Evolutionary conservation across 441 rosid genomes (phyloP).

Genomic region (Pelargonium citronellum): DNA sequence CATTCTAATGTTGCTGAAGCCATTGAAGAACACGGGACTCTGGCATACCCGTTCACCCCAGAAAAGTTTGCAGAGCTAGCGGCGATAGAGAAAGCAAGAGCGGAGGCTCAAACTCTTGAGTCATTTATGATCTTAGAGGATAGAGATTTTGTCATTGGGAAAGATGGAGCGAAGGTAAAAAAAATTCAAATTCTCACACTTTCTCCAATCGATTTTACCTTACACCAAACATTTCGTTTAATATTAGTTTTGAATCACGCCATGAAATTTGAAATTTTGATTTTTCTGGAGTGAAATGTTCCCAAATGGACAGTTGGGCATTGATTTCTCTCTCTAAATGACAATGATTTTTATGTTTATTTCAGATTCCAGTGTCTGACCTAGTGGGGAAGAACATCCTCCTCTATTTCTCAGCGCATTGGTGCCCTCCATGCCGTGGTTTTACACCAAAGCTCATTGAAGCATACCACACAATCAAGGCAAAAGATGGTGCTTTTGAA

Average conservation of each 20-base stretch:
- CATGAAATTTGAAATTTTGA: not conserved
- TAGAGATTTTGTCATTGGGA: constrained; percentile 50
- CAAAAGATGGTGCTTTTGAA: constrained; percentile 48
- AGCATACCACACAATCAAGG: constrained; percentile 57
- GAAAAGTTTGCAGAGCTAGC: constrained; percentile 59
- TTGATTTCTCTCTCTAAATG: not conserved
- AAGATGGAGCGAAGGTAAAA: constrained; percentile 56
- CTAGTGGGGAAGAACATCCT: constrained; percentile 66
- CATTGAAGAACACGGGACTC: constrained; percentile 52
- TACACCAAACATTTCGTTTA: not conserved
- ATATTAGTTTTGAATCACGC: not conserved
- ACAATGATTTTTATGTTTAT: not conserved
- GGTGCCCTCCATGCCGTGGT: constrained; percentile 79
- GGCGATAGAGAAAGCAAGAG: constrained; percentile 50
- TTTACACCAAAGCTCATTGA: constrained; percentile 59
- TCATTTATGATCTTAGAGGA: constrained; percentile 55
- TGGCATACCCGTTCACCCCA: constrained; percentile 66
- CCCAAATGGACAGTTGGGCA: not conserved
- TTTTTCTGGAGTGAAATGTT: not conserved
- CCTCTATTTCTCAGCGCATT: constrained; percentile 71
- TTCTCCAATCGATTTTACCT: not conserved
- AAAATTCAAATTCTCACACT: not conserved
- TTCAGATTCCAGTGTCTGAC: constrained; percentile 53
- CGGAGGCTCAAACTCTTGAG: constrained; percentile 63
- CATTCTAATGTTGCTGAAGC: constrained; percentile 57